phyloP scores from a whole-genome alignment of 2,329 filamentous ascomycete species.

The Blastomyces emzantsi region DNA sequence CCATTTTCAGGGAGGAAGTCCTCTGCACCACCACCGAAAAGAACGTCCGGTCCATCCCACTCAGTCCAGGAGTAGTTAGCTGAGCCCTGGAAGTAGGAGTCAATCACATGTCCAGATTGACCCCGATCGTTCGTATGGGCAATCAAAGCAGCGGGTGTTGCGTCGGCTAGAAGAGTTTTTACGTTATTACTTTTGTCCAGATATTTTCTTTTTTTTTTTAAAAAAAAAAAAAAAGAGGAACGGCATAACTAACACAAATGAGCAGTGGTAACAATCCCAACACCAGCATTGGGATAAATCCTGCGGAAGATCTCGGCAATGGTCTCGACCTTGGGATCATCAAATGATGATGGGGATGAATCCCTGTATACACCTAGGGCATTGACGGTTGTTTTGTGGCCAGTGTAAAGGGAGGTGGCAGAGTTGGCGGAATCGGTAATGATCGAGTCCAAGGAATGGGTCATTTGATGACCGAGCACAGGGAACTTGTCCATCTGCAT shows the following conservation, averaged over 20 bases:
- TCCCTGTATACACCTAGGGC: slow-evolving; percentile 75
- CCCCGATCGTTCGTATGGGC: slow-evolving; percentile 63
- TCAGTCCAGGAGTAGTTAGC: slow-evolving; percentile 75
- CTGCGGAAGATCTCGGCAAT: slow-evolving; percentile 64
- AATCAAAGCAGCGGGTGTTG: slow-evolving; percentile 66
- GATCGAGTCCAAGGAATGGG: slow-evolving; percentile 73
- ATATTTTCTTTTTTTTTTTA: too few relatives aligned
- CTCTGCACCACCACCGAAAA: slow-evolving; percentile 75
- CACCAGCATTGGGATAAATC: slow-evolving; percentile 49
- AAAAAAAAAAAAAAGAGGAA: not conserved
- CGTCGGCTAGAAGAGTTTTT: slow-evolving; percentile 54
- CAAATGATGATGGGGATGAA: slow-evolving; percentile 61
- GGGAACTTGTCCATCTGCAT: slow-evolving; percentile 77
- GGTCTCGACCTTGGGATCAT: slow-evolving; percentile 80
- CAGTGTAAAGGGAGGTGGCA: slow-evolving; percentile 69
- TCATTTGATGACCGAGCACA: slow-evolving; percentile 81
- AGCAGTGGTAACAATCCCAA: slow-evolving; percentile 67
- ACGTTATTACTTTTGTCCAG: not conserved
- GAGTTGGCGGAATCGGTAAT: slow-evolving; percentile 85
- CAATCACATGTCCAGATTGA: slow-evolving; percentile 62
- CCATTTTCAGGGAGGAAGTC: slow-evolving; percentile 63
- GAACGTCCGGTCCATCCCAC: slow-evolving; percentile 65
- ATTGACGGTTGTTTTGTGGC: slow-evolving; percentile 77
- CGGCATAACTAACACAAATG: slow-evolving; percentile 34
- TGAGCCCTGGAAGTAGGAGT: slow-evolving; percentile 66